Evolutionary conservation across 1,139 yeast species (phyloP), one percentile per base, ranked within the genome.

Genomic region (Taiozyma sp.): DNA sequence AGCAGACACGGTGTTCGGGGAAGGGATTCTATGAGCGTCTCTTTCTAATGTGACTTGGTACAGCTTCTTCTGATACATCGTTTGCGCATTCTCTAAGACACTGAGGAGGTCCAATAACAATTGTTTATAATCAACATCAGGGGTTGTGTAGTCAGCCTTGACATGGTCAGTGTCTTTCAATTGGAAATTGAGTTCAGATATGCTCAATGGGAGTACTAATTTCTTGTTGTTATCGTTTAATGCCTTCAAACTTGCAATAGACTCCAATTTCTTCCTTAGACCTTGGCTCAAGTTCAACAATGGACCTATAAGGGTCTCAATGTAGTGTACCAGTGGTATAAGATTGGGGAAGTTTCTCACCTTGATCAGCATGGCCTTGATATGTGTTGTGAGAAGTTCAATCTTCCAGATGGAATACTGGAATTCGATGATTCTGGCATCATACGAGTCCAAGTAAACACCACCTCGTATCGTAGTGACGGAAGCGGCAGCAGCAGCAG

Each of bases 251-350:
- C 70, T 70, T 40, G 74, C 67, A 42, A 81, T 61, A 4, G 72
- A 61, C 34, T 71, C 77, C n/a, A 81, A 62, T 47, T 79, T 67
- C 30, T 72, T 67, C 53, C 65, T 70, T 52, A 80, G 70, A 3
- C 72, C 70, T 41, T 80, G 85, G 55, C 75, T 77, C 45, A 80
- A 74, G 47, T 81, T 74, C 61, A 81, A 74, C 2, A 76, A 57
- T 30, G 71, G 71, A 0, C 84, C 82, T 1, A 72, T 57, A 28
- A 80, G 58, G 8, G 76, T 46, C 4, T 64, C 54, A n/a, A 69
- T 57, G 36, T 63, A 59, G 40, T 65, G 67, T 5, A 68, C 51
- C 12, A 70, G 58, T 1, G 71, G 67, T 2, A 62, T 44, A 6
- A 51, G 32, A n/a, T 43, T 9, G 36, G 53, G 12, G 30, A 29